phyloP scores from a whole-genome alignment of 306 rosid species.

The Castanea crenata region DNA sequence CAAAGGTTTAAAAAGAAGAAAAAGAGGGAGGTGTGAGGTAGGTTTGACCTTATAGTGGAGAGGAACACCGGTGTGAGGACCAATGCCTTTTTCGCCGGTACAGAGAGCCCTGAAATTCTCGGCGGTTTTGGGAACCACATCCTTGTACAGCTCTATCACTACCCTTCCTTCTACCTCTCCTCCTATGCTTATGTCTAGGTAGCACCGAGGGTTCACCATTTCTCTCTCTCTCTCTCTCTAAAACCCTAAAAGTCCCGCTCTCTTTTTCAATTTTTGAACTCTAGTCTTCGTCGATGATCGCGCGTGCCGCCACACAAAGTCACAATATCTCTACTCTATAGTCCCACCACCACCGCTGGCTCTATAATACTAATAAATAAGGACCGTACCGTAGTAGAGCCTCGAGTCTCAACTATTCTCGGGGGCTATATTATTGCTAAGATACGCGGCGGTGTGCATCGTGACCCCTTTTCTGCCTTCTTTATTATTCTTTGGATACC shows the following conservation, averaged over 20 bases:
- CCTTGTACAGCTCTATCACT: conserved; percentile 57
- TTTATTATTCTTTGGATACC: no score
- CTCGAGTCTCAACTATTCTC: not conserved
- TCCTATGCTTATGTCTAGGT: conserved; percentile 54
- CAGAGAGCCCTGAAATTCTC: conserved; percentile 78
- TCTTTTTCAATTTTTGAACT: conserved; percentile 9
- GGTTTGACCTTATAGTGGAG: conserved; percentile 67
- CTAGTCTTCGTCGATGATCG: not conserved
- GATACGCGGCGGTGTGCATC: not conserved
- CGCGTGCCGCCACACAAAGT: conserved; percentile 18
- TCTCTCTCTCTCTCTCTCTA: not conserved
- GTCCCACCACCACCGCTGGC: no score
- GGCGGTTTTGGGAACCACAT: conserved; percentile 75
- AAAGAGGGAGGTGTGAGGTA: not conserved
- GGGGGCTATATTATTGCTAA: not conserved
- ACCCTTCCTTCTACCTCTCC: conserved; percentile 72
- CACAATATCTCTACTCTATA: no score
- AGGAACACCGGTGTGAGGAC: conserved; percentile 42
- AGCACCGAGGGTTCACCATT: conserved; percentile 58
- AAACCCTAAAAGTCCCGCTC: conserved; percentile 40
- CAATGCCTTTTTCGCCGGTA: conserved; percentile 68
- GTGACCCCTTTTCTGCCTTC: not conserved
- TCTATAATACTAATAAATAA: no score
- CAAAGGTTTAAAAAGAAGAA: not conserved
- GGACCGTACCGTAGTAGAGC: no score